A percentile compares a stretch with the other conserved stretches of the same genome.
phyloP scores from a whole-genome alignment of 2,329 filamentous ascomycete species.

The Ophiocordyceps sinensis region DNA sequence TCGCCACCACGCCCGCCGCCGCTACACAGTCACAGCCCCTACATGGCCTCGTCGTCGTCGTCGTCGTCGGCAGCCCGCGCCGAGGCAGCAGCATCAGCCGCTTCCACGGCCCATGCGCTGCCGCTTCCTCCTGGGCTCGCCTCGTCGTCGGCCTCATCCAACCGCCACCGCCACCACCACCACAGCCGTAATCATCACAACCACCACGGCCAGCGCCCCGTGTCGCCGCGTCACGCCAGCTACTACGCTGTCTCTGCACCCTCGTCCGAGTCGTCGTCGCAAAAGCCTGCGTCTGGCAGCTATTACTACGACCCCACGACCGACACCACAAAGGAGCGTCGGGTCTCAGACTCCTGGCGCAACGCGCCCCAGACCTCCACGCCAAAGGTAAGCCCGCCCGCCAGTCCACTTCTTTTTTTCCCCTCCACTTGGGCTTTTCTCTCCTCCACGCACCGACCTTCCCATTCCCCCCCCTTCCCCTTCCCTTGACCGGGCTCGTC shows the following conservation, averaged over 20 bases:
- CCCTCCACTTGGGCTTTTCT: slow-evolving; percentile 4
- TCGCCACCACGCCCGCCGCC: slow-evolving; percentile 16
- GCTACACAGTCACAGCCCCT: slow-evolving; percentile 11
- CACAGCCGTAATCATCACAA: slow-evolving; percentile 14
- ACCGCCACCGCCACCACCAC: slow-evolving; percentile 8
- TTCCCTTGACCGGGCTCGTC: neutral
- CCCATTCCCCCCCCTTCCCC: neutral
- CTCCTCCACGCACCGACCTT: neutral
- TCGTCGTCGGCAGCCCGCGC: slow-evolving; percentile 1
- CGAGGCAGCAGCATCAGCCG: slow-evolving; percentile 13
- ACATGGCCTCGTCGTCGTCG: slow-evolving; percentile 20
- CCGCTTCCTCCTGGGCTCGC: slow-evolving; percentile 13
- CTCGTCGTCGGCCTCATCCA: slow-evolving; percentile 7
- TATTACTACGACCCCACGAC: slow-evolving; percentile 42
- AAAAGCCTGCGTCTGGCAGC: slow-evolving; percentile 25
- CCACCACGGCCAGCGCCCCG: slow-evolving; percentile 13
- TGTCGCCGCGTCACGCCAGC: slow-evolving; percentile 29
- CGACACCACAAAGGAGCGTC: slow-evolving; percentile 32
- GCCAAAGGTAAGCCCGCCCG: slow-evolving; percentile 29
- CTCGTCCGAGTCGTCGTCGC: neutral
- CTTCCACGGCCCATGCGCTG: slow-evolving; percentile 13
- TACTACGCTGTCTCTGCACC: slow-evolving; percentile 4
- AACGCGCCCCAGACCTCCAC: slow-evolving; percentile 26
- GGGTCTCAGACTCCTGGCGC: slow-evolving; percentile 33
- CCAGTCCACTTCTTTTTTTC: slow-evolving; percentile 14